Evolutionary conservation across 257 asterid genomes (phyloP).

Genomic region (Cynanchum wilfordii): DNA sequence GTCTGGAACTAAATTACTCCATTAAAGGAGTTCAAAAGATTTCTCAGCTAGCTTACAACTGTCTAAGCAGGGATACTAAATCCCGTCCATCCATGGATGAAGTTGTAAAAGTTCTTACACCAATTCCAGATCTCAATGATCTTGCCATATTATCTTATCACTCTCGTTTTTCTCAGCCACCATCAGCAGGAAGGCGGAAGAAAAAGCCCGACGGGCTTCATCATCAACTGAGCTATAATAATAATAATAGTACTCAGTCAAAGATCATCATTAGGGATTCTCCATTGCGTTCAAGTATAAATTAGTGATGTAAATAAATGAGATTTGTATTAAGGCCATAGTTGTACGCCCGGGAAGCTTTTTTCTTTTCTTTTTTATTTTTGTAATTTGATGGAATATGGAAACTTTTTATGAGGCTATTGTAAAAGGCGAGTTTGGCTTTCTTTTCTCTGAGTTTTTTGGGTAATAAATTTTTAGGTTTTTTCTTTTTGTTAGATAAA

Average conservation of each 20-base stretch:
- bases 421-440: conserved; percentile 5
- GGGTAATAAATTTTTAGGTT: too few species aligned
- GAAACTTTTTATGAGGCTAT: conserved; percentile 12
- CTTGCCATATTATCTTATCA: conserved; percentile 66
- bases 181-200: conserved; percentile 38
- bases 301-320: conserved; percentile 43
- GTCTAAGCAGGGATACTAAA: conserved; percentile 75
- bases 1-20: conserved; percentile 77
- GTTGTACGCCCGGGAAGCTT: conserved; percentile 11
- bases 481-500: too few species aligned
- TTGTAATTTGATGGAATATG: not conserved
- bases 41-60: conserved; percentile 58
- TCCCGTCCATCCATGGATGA: conserved; percentile 90
- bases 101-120: conserved; percentile 61
- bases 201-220: conserved; percentile 51
- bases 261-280: conserved; percentile 46
- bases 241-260: conserved; percentile 22
- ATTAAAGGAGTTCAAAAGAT: conserved; percentile 75
- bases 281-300: conserved; percentile 36
- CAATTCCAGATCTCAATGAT: conserved; percentile 70
- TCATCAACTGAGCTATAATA: conserved; percentile 33
- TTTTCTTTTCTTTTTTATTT: not conserved
- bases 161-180: conserved; percentile 45
- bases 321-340: not conserved
- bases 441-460: not conserved